Conservation (phyloP, 2,329 filamentous ascomycete species). For the Tolypocladium nubicola region DNA sequence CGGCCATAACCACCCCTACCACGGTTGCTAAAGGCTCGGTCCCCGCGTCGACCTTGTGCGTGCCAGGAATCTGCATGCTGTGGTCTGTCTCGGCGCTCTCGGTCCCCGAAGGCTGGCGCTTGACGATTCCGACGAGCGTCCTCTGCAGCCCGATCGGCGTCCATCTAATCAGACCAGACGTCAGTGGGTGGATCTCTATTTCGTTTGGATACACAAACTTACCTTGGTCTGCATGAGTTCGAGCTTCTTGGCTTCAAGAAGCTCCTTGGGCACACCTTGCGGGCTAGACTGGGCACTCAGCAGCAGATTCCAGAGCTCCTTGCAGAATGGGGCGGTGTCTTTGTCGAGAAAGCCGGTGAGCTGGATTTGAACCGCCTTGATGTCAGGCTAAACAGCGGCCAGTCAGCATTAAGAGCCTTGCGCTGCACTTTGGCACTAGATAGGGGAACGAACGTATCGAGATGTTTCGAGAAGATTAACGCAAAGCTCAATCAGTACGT, state of each 20-base stretch:
- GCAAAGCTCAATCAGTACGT: conserved; percentile 84
- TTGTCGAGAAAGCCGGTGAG: conserved; percentile 93
- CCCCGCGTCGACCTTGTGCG: conserved; percentile 40
- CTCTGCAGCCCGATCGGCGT: conserved; percentile 73
- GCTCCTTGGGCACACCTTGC: conserved; percentile 85
- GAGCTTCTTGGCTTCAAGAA: conserved; percentile 90
- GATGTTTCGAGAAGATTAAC: conserved; percentile 61
- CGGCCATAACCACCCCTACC: conserved; percentile 35
- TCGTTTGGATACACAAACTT: conserved; percentile 5
- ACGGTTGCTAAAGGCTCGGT: conserved; percentile 34
- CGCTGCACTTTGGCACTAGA: conserved; percentile 2
- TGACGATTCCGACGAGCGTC: conserved; percentile 60
- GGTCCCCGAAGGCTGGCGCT: conserved; percentile 55
- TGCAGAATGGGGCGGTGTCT: conserved; percentile 80
- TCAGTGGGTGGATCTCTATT: conserved; percentile 1
- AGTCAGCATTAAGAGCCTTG: conserved; percentile 9
- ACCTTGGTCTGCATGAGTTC: conserved; percentile 96
- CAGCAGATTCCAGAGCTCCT: conserved; percentile 85
- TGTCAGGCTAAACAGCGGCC: conserved; percentile 61
- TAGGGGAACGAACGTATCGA: conserved; percentile 48
- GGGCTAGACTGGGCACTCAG: conserved; percentile 82
- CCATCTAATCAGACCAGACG: conserved; percentile 42
- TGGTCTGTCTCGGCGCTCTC: conserved; percentile 45
- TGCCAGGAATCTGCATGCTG: conserved; percentile 44
- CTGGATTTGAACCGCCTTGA: conserved; percentile 90